Conservation (phyloP, 345 rosid species). For the Clarkia xantiana region DNA sequence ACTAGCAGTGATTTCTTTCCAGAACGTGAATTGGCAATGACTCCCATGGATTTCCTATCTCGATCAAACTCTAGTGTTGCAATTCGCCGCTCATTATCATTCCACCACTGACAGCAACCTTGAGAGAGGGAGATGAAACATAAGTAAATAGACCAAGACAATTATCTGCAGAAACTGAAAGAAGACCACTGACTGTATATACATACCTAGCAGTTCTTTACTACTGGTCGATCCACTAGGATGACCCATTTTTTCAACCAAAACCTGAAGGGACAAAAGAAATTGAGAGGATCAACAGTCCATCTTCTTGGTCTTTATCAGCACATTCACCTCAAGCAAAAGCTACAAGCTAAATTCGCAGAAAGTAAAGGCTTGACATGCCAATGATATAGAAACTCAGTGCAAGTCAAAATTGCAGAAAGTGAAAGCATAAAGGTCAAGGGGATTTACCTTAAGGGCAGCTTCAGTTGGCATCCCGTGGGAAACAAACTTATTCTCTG, state of each 20-base stretch:
- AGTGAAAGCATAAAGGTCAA: background rate
- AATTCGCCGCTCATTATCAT: conserved; percentile 50
- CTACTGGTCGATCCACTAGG: conserved; percentile 37
- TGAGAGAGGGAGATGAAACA: background rate
- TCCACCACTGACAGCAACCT: conserved; percentile 75
- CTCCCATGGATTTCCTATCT: conserved; percentile 95
- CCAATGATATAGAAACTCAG: conserved; percentile 1
- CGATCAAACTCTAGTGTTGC: conserved; percentile 95
- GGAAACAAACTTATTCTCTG: conserved; percentile 53
- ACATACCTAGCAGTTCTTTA: conserved; percentile 41
- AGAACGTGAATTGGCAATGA: conserved; percentile 68
- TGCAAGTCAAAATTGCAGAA: background rate
- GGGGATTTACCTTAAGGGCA: conserved; percentile 66
- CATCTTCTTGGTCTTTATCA: too few species aligned
- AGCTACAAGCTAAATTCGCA: background rate
- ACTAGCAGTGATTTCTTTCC: conserved; percentile 63
- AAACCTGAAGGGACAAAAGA: conserved; percentile 32
- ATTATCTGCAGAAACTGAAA: background rate
- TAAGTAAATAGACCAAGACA: background rate
- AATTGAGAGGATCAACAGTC: background rate
- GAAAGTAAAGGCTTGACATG: background rate
- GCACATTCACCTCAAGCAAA: background rate
- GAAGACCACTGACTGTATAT: conserved; percentile 1
- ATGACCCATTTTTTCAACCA: conserved; percentile 94
- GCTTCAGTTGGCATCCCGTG: conserved; percentile 90